Conservation (phyloP, 2,329 filamentous ascomycete species). For the Setomelanomma holmii region DNA sequence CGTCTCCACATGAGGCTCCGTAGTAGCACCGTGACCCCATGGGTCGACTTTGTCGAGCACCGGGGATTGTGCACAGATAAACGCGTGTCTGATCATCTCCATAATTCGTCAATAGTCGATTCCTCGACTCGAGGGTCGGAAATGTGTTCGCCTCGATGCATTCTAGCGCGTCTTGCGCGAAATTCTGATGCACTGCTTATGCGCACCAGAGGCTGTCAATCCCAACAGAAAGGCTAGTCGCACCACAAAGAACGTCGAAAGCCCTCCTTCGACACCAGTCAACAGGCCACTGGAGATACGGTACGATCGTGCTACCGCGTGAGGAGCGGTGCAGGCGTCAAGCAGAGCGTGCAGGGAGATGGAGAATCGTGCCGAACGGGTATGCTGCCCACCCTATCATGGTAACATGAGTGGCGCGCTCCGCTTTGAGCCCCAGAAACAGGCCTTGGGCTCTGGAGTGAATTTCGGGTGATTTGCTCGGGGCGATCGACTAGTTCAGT, state of each 20-base stretch:
- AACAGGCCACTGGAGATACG: background rate
- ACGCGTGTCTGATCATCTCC: background rate
- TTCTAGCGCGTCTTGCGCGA: background rate
- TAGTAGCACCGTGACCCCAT: constrained; percentile 3
- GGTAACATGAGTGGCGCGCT: background rate
- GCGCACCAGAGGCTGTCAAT: background rate
- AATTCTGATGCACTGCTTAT: background rate
- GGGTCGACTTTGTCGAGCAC: background rate
- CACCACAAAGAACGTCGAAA: background rate
- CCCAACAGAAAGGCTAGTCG: background rate
- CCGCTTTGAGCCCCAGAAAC: background rate
- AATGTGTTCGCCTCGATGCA: background rate
- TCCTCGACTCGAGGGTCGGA: background rate
- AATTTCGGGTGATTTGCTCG: background rate
- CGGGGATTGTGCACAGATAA: background rate
- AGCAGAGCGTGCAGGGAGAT: background rate
- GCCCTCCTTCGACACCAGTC: background rate
- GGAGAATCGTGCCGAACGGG: background rate
- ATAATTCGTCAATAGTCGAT: background rate
- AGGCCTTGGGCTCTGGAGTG: background rate
- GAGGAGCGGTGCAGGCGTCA: background rate
- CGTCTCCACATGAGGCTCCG: constrained; percentile 8
- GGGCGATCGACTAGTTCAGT: too few species aligned
- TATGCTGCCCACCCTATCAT: background rate
- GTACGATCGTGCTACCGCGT: background rate